Evolutionary conservation across 192 early-diverging fungal genomes (phyloP), one percentile per base, ranked within the genome.

Genomic region (Neocallimastix lanati): DNA sequence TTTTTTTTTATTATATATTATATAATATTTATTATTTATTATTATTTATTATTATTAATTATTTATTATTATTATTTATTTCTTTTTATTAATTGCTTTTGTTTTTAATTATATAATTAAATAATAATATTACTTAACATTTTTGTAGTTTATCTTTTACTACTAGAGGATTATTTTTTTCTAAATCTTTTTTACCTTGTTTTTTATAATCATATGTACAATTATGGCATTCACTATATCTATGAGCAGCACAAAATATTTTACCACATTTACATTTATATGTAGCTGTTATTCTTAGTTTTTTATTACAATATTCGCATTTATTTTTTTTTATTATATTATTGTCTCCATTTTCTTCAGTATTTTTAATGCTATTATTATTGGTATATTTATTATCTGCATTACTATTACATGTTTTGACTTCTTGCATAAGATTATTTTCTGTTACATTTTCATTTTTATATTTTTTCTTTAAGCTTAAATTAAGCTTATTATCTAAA

Each of bases 241-340:
- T 81, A 82, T 90, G 89, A 7, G 80, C 79, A 0, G 86, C 83
- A 79, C 89, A 90, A 78, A 87, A 90, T 30, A 81, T 85, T 30
- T 83, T 79, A 29, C 78, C 82, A 83, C 89, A 90, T 76, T 85
- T 83, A 81, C 89, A 90, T 76, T 85, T 88, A 79, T 89, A 90
- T 7, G 82, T 81, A 13, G 85, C 84, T 13, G 87, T 82, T 25
- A 83, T 82, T 15, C 86, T 84, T 29, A 90, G 76, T 78, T 89
- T 89, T 78, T 89, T 89, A 29, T 83, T 84, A 81, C 88, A 90
- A 50, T 29, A 37, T 18, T 28, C 77, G 82, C 88, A 88, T 12
- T 79, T 21, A 27, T 27, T 35, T 78, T 85, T 36, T 9, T 33
- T 78, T 13, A 21, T 18, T 76, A 78, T 79, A 9, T 78, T 79